These are phyloP conservation scores for Cornus controversa DNA, from an alignment of 148 eudicot species.

Conservation along the genomic window DNA sequence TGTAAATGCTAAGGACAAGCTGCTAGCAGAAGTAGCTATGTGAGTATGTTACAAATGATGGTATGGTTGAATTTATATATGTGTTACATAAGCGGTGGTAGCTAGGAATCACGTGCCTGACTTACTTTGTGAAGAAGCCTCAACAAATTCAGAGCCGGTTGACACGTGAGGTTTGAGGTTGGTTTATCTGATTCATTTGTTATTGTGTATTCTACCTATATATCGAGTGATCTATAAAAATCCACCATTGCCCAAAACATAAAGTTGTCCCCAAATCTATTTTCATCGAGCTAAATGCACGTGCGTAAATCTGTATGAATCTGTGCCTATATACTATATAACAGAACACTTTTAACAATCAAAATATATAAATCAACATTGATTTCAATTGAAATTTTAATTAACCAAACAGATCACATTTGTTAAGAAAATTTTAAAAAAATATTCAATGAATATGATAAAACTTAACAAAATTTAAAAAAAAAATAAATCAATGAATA, in stretches of 20 bases:
- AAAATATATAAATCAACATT: not conserved
- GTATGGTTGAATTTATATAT: not conserved
- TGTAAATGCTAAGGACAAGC: not conserved
- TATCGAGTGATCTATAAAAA: too few relatives aligned
- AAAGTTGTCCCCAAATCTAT: not conserved
- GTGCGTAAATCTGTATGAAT: not conserved
- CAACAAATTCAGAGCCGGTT: not conserved
- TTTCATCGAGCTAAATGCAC: not conserved
- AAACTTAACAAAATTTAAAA: too few relatives aligned
- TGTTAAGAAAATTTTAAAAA: not conserved
- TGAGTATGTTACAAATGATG: not conserved
- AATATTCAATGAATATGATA: not conserved
- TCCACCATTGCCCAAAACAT: not conserved
- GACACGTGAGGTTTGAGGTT: not conserved
- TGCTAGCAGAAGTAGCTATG: not conserved
- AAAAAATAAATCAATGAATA: not conserved
- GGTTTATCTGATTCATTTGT: too few relatives aligned
- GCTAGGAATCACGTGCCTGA: not conserved
- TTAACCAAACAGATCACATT: not conserved
- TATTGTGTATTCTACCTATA: not conserved
- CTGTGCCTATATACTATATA: not conserved
- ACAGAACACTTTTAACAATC: not conserved
- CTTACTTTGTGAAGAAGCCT: not conserved
- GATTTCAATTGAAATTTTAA: not conserved
- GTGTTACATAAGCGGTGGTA: not conserved